These are phyloP conservation scores for Talaromyces wortmannii DNA, from an alignment of 495 filamentous ascomycete species.

Conservation along the genomic window DNA sequence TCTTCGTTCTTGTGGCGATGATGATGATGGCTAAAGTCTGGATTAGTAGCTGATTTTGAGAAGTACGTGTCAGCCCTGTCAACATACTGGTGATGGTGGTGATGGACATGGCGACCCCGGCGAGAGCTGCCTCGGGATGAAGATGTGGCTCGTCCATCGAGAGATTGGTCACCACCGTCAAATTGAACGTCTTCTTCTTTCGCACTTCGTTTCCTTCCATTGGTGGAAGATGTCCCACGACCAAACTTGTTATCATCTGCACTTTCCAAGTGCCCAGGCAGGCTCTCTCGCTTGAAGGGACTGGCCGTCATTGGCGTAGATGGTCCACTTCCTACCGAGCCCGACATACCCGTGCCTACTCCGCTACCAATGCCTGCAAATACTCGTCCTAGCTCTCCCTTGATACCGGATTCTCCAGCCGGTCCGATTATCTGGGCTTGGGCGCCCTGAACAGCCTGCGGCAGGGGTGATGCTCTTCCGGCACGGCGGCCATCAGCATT, in stretches of 20 bases:
- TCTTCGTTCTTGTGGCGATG: constrained; percentile 65
- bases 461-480: constrained; percentile 68
- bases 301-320: constrained; percentile 51
- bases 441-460: constrained; percentile 88
- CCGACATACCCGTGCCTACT: constrained; percentile 53
- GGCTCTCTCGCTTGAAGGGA: constrained; percentile 44
- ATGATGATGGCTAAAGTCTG: constrained; percentile 58
- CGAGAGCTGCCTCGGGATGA: constrained; percentile 48
- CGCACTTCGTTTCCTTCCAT: constrained; percentile 34
- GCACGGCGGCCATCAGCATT: constrained; percentile 36
- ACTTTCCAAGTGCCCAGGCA: constrained; percentile 27
- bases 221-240: constrained; percentile 45
- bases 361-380: constrained; percentile 89
- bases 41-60: constrained; percentile 14
- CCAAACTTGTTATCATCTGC: constrained; percentile 27
- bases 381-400: constrained; percentile 86
- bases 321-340: constrained; percentile 37
- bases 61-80: constrained; percentile 43
- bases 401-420: constrained; percentile 74
- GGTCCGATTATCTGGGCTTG: constrained; percentile 71
- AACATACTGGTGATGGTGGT: constrained; percentile 55
- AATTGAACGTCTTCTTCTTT: constrained; percentile 49
- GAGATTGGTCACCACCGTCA: constrained; percentile 52
- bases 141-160: constrained; percentile 50
- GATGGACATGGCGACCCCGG: constrained; percentile 48